Conservation (phyloP, 1,139 yeast species). For the Debaryomyces sp. region DNA sequence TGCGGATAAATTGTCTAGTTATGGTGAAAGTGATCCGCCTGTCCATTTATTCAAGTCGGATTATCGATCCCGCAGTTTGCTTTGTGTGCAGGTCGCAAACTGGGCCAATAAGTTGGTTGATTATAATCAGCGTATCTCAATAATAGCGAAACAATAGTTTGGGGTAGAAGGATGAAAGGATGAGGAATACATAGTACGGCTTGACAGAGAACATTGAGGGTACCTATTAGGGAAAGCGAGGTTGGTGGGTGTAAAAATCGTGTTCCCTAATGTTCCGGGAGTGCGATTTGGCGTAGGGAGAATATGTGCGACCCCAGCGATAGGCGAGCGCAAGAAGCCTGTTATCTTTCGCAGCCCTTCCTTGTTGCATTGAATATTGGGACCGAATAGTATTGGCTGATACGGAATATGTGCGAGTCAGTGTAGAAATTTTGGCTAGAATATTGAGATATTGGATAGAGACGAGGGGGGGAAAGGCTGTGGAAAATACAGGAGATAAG, state of each 20-base stretch:
- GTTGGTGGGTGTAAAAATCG: not conserved
- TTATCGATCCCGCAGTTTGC: slow-evolving; percentile 1
- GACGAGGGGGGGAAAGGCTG: not conserved
- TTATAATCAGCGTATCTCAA: slow-evolving; percentile 2
- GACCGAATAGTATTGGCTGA: not conserved
- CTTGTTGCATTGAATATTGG: not conserved
- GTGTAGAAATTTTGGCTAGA: not conserved
- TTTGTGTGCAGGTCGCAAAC: not conserved
- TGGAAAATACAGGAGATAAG: not conserved
- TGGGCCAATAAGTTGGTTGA: not conserved
- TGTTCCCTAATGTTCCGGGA: not conserved
- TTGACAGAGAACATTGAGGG: not conserved
- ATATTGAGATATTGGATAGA: not conserved
- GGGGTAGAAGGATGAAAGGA: slow-evolving; percentile 2
- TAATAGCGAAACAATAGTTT: not conserved
- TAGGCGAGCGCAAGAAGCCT: not conserved
- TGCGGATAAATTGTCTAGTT: not conserved
- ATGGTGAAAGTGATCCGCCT: slow-evolving; percentile 1
- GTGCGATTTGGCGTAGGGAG: not conserved
- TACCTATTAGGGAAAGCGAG: not conserved
- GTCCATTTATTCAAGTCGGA: slow-evolving; percentile 1
- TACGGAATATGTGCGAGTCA: not conserved
- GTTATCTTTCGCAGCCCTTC: not conserved
- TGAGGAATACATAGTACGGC: not conserved
- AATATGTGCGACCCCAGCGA: not conserved